Evolutionary conservation across 345 rosid genomes (phyloP), one percentile per base, ranked within the genome.

Genomic region (Psidium guajava): DNA sequence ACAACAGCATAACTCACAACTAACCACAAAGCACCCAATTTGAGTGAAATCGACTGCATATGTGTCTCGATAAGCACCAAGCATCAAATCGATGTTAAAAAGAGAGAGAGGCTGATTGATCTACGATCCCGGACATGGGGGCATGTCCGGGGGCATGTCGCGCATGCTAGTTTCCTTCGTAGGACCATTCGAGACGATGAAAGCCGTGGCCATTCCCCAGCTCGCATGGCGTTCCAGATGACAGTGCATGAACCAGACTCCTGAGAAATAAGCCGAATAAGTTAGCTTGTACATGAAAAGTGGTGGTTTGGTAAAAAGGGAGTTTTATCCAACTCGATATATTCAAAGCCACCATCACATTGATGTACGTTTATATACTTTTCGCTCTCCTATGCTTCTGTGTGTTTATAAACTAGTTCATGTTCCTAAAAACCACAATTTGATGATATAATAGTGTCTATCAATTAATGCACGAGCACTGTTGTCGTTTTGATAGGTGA

Each of bases 181-280:
- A 25, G 75, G 42, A 18, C 87, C 87, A 47, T 86, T 54, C 47
- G 20, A 47, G 22, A 86, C 82, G 25, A 86, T 86, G 44, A 86
- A 22, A 52, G 83, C 87, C 27, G 55, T 86, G 53, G 47, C 84
- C 87, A 86, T 86, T 24, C 87, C 87, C 85, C 87, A 86, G 28
- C 57, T 51, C n/a, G 85, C 47, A 61, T 82, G 84, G 54, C 80
- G 14, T 32, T 82, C 84, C 27, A 86, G 54, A 83, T 82, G 84
- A 49, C 84, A 86, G 83, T 86, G 84, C 58, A 82, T 82, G 73
- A 86, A 82, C 84, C 81, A 86, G n/a, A 82, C 61, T 64, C 77
- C 77, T 64, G 44, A 32, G 77, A 64, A 32, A 64, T 28, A 44
- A 32, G 24, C 77, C 77, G 44, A 64, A 8, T 42, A 32, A 64